Evolutionary conservation across 768 basidiomycete species (phyloP).

Genomic region (Daedaleopsis sinensis): DNA sequence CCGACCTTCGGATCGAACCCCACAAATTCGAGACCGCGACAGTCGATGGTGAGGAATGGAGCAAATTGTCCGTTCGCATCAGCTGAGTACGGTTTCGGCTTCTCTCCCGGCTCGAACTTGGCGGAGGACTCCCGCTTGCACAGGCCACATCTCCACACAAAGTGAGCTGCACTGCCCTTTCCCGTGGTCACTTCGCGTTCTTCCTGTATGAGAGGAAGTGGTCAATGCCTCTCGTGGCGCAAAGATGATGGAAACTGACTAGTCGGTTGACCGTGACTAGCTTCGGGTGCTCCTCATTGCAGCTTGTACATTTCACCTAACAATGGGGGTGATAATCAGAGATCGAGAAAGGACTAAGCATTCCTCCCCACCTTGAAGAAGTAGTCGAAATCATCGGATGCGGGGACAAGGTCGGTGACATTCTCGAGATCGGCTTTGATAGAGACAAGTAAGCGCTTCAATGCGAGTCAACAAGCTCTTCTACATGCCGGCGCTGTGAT

Average conservation of each 20-base stretch:
- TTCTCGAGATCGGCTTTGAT: constrained; percentile 84
- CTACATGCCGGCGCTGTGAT: no score
- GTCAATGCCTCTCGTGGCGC: neutral
- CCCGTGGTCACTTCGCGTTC: constrained; percentile 64
- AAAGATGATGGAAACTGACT: constrained; percentile 40
- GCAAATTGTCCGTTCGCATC: constrained; percentile 64
- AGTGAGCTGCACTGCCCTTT: constrained; percentile 71
- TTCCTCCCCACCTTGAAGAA: constrained; percentile 66
- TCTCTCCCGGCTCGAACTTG: constrained; percentile 63
- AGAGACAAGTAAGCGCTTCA: constrained; percentile 62
- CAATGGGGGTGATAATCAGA: neutral
- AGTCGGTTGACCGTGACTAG: constrained; percentile 69
- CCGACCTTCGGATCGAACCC: constrained; percentile 75
- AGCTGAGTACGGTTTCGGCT: constrained; percentile 56
- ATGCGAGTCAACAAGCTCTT: neutral
- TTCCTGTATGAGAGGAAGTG: constrained; percentile 49
- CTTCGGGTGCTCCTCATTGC: constrained; percentile 77
- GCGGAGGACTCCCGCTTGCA: constrained; percentile 85
- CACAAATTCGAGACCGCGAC: constrained; percentile 83
- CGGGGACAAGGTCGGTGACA: constrained; percentile 69
- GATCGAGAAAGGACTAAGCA: neutral
- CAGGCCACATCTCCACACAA: constrained; percentile 78
- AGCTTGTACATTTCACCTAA: constrained; percentile 79
- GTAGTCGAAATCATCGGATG: constrained; percentile 72
- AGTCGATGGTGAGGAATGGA: constrained; percentile 75